A percentile compares a stretch with the other conserved stretches of the same genome.
Conservation (phyloP, 1,284 basidiomycete species). For the Leccinum fallax region DNA sequence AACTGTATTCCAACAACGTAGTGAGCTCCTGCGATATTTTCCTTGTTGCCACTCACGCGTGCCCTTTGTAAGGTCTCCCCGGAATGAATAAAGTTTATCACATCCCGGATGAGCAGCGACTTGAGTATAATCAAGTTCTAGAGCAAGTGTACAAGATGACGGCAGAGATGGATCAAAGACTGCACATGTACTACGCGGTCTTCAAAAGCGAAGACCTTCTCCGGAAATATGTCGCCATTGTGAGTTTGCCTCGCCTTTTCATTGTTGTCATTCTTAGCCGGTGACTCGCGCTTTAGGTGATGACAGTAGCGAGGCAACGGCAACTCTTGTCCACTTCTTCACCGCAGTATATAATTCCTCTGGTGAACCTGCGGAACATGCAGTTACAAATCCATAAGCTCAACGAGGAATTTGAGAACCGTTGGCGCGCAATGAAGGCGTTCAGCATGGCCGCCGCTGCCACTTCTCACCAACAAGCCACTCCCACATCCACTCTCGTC, state of each 20-base stretch:
- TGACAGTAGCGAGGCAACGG: slow-evolving; percentile 55
- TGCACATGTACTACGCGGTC: slow-evolving; percentile 50
- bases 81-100: slow-evolving; percentile 34
- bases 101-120: slow-evolving; percentile 53
- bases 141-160: slow-evolving; percentile 49
- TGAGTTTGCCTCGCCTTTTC: slow-evolving; percentile 39
- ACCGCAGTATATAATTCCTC: slow-evolving; percentile 48
- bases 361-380: slow-evolving; percentile 50
- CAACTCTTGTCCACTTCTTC: slow-evolving; percentile 43
- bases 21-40: slow-evolving; percentile 30
- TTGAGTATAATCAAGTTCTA: slow-evolving; percentile 52
- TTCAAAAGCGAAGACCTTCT: slow-evolving; percentile 49
- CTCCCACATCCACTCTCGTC: slow-evolving; percentile 1
- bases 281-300: slow-evolving; percentile 41
- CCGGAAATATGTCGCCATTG: slow-evolving; percentile 54
- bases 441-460: slow-evolving; percentile 5
- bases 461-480: slow-evolving; percentile 16
- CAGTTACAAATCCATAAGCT: slow-evolving; percentile 45
- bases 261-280: slow-evolving; percentile 9
- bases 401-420: slow-evolving; percentile 42
- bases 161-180: slow-evolving; percentile 49
- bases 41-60: slow-evolving; percentile 16
- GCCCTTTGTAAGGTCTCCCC: slow-evolving; percentile 17
- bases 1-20: slow-evolving; percentile 33
- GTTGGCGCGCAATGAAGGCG: slow-evolving; percentile 27